Evolutionary conservation across 2,329 filamentous ascomycete genomes (phyloP), one percentile per base, ranked within the genome.

Genomic region (Penicillium hesseltinei): DNA sequence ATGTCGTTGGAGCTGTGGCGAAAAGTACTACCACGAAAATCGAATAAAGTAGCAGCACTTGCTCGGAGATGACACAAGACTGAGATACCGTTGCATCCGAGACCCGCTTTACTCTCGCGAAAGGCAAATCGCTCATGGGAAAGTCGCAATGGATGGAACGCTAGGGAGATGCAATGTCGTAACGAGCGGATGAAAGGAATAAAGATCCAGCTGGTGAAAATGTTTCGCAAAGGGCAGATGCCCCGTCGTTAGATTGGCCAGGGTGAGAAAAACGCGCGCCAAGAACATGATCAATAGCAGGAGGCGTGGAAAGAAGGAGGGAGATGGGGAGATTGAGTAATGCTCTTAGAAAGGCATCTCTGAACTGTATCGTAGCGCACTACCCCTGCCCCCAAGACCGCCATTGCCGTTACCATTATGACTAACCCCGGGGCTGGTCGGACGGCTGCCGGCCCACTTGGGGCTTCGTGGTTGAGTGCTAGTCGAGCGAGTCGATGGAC

Each of bases 391-490:
- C 5, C 65, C 57, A 48, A 69, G 58, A 17, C 65, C 68, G 29
- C 69, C 69, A 54, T 69, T 69, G 45, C 68, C 65, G 44, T 66
- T 73, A 33, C 69, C 71, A 55, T 71, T 68, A 40, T 65, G 70
- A 46, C 66, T 68, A 51, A 75, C 57, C 0, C 74, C 74, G 9
- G 75, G 75, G 54, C 75, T 78, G 15, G 70, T 70, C 13, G 75
- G 73, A n/a, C 75, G 73, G 54, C 75, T 77, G 38, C 64, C 64
- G 8, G 61, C 67, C 67, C 69, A 73, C 49, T 76, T 77, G 5
- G 75, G 75, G 43, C 75, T 78, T 51, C 75, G 69, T 9, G 75
- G 75, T 54, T 77, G 74, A 17, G 73, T 74, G 53, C 75, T 78
- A 0, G 75, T 77, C 3, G 75, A 75, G 19, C 75, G 69, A 36